These are phyloP conservation scores for Talaromyces wortmannii DNA, from an alignment of 495 filamentous ascomycete species.

Conservation along the genomic window DNA sequence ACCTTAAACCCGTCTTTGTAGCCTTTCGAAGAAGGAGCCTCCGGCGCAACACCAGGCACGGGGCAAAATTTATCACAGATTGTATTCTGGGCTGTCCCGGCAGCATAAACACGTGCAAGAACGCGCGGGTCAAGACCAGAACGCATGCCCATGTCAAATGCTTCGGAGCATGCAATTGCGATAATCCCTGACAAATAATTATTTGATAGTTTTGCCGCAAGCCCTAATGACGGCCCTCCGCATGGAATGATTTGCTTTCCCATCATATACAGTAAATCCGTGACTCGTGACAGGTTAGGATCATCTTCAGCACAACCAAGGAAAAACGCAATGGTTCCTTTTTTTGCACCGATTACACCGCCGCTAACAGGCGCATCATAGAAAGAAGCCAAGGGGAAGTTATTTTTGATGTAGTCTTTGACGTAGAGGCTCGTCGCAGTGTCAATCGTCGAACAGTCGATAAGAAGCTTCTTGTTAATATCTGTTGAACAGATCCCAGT, in stretches of 20 bases:
- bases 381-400: conserved; percentile 19
- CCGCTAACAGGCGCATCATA: conserved; percentile 41
- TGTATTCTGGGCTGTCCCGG: conserved; percentile 43
- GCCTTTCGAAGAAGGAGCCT: conserved; percentile 38
- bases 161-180: conserved; percentile 43
- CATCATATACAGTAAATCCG: conserved; percentile 31
- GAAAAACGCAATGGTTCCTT: conserved; percentile 41
- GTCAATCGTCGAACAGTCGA: conserved; percentile 43
- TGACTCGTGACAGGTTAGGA: conserved; percentile 20
- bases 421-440: conserved; percentile 31
- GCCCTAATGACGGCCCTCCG: conserved; percentile 40
- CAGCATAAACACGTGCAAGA: conserved; percentile 38
- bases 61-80: conserved; percentile 45
- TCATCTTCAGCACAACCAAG: conserved; percentile 30
- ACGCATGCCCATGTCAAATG: conserved; percentile 48
- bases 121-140: conserved; percentile 42
- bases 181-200: conserved; percentile 49
- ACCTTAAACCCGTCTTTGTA: conserved; percentile 47
- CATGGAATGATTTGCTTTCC: conserved; percentile 42
- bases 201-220: conserved; percentile 49
- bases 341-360: conserved; percentile 37
- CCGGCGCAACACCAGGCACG: conserved; percentile 40
- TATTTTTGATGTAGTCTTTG: conserved; percentile 14
- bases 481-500: conserved; percentile 25
- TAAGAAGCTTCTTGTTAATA: conserved; percentile 21